Evolutionary conservation across 371 early-diverging fungal species (phyloP).

Genomic region (Blakeslea trispora): DNA sequence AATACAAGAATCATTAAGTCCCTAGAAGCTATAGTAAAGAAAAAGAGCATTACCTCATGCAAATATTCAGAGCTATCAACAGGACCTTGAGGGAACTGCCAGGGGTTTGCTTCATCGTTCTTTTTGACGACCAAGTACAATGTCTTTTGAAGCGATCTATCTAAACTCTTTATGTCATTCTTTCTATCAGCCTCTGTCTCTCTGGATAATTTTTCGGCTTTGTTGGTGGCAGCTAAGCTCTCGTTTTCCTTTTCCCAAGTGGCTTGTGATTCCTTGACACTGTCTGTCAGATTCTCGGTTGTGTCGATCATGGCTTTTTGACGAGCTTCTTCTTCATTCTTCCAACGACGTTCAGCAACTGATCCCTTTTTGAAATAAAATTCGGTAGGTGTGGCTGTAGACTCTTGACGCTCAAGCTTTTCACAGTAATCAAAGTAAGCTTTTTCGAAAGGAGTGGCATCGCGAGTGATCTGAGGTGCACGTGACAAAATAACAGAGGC

Average conservation of each 20-base stretch:
- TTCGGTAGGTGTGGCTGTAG: slow-evolving; percentile 72
- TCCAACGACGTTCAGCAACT: slow-evolving; percentile 75
- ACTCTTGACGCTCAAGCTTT: slow-evolving; percentile 62
- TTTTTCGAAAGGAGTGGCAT: slow-evolving; percentile 70
- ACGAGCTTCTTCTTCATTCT: slow-evolving; percentile 56
- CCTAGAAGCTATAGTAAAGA: too few species aligned
- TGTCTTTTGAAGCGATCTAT: slow-evolving; percentile 69
- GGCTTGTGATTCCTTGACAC: slow-evolving; percentile 30
- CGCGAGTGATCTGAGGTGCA: slow-evolving; percentile 78
- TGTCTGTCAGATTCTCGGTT: slow-evolving; percentile 33
- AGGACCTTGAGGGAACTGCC: slow-evolving; percentile 80
- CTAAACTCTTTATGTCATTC: slow-evolving; percentile 70
- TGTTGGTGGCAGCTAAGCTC: slow-evolving; percentile 37
- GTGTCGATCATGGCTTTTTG: slow-evolving; percentile 41
- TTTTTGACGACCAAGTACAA: slow-evolving; percentile 78
- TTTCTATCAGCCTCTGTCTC: slow-evolving; percentile 68
- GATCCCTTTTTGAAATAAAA: slow-evolving; percentile 93
- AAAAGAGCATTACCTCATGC: slow-evolving; percentile 75
- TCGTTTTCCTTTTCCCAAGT: slow-evolving; percentile 49
- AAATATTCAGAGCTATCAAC: slow-evolving; percentile 69
- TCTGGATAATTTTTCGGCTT: slow-evolving; percentile 53
- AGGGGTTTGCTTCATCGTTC: slow-evolving; percentile 51
- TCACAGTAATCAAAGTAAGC: slow-evolving; percentile 80
- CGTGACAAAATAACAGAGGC: slow-evolving; percentile 81
- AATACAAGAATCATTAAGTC: neutral